Evolutionary conservation across 495 filamentous ascomycete species (phyloP).

Genomic region (Talaromyces wortmannii): DNA sequence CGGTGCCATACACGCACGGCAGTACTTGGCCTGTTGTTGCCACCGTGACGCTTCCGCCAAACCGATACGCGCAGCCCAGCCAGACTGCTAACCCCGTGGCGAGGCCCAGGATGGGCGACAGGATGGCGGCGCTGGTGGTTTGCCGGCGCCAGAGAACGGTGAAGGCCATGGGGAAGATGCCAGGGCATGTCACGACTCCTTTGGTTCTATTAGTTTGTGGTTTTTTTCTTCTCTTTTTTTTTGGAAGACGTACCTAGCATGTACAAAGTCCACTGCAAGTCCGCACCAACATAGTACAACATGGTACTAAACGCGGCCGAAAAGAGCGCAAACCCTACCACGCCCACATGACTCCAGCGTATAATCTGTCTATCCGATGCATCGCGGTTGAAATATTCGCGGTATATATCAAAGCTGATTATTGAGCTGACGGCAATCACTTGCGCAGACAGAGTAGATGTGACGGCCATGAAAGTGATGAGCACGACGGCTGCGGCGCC

Average conservation of each 20-base stretch:
- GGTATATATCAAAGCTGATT: conserved; percentile 34
- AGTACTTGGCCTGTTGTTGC: conserved; percentile 33
- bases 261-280: conserved; percentile 27
- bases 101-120: conserved; percentile 34
- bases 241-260: conserved; percentile 38
- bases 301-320: conserved; percentile 27
- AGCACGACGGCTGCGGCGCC: conserved; percentile 32
- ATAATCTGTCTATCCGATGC: conserved; percentile 32
- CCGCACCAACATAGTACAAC: conserved; percentile 30
- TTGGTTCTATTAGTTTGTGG: too few species aligned
- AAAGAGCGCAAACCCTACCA: conserved; percentile 38
- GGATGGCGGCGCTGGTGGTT: conserved; percentile 32
- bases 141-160: conserved; percentile 44
- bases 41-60: conserved; percentile 38
- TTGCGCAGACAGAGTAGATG: conserved; percentile 34
- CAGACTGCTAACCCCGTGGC: conserved; percentile 37
- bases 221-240: too few species aligned
- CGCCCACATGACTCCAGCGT: conserved; percentile 30
- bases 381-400: conserved; percentile 34
- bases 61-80: conserved; percentile 35
- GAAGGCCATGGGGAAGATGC: conserved; percentile 43
- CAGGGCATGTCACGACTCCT: conserved; percentile 35
- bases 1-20: conserved; percentile 37
- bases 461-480: conserved; percentile 40
- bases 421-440: conserved; percentile 37